phyloP scores from a whole-genome alignment of 2,329 filamentous ascomycete species.

The Aspergillus udagawae region DNA sequence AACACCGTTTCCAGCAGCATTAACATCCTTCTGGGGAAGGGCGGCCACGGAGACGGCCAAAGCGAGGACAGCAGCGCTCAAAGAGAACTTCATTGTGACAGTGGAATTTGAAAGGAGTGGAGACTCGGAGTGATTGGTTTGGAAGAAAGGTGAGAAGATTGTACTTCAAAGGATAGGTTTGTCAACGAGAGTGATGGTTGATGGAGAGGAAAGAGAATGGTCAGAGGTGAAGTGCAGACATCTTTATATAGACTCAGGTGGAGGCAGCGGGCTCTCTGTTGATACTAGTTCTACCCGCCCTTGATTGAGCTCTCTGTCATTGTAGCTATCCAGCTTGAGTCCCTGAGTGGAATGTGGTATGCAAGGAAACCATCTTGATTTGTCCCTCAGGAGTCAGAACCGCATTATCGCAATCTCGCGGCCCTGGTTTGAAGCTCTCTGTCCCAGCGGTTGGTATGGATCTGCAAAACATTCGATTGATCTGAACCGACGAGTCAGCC shows the following conservation, averaged over 20 bases:
- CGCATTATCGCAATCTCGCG: not conserved
- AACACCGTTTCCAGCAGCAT: constrained; percentile 22
- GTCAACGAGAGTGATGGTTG: constrained; percentile 28
- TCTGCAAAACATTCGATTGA: constrained; percentile 4
- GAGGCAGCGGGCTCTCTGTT: constrained; percentile 17
- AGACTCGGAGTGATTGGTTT: constrained; percentile 3
- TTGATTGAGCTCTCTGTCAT: constrained; percentile 8
- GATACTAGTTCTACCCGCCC: constrained; percentile 5
- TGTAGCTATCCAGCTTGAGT: constrained; percentile 6
- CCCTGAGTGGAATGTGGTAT: constrained; percentile 27
- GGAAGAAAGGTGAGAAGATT: constrained; percentile 17
- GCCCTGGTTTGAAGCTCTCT: not conserved
- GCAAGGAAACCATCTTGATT: constrained; percentile 15
- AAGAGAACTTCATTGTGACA: constrained; percentile 37
- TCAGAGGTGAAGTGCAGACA: constrained; percentile 13
- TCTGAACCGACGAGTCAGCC: not conserved
- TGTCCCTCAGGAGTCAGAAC: not conserved
- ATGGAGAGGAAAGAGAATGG: constrained; percentile 21
- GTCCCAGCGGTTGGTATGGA: constrained; percentile 15
- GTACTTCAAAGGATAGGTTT: constrained; percentile 23
- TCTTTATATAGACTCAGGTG: constrained; percentile 31
- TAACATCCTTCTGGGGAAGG: constrained; percentile 20
- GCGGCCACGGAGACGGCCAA: constrained; percentile 32
- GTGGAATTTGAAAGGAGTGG: constrained; percentile 27
- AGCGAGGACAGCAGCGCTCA: constrained; percentile 30